Evolutionary conservation across 371 early-diverging fungal genomes (phyloP).

Genomic region (Mortierella sp.): DNA sequence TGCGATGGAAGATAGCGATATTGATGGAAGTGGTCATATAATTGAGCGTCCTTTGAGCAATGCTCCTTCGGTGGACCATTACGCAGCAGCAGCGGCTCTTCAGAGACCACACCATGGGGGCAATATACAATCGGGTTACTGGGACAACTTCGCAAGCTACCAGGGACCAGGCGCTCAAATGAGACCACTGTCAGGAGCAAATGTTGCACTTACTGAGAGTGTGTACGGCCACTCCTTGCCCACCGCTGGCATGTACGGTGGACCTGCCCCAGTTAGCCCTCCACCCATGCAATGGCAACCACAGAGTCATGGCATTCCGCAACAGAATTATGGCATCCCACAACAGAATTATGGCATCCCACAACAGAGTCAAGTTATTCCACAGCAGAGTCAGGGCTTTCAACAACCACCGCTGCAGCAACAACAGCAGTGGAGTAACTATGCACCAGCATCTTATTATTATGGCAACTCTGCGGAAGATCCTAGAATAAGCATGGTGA

Average conservation of each 20-base stretch:
- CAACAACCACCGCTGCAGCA: background rate
- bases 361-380: background rate
- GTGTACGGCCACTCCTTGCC: background rate
- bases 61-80: background rate
- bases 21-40: background rate
- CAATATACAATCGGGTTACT: background rate
- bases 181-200: background rate
- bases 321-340: background rate
- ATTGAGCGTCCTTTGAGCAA: background rate
- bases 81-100: background rate
- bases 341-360: background rate
- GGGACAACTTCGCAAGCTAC: background rate
- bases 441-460: conserved; percentile 2
- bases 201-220: background rate
- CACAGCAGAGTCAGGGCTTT: background rate
- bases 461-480: background rate
- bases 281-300: background rate
- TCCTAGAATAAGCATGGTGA: background rate
- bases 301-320: background rate
- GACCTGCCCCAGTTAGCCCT: background rate
- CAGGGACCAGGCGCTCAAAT: background rate
- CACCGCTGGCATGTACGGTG: background rate
- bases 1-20: background rate
- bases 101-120: background rate
- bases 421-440: background rate